phyloP scores from a whole-genome alignment of 2,329 filamentous ascomycete genomes.

The Podosphaera xanthii region DNA sequence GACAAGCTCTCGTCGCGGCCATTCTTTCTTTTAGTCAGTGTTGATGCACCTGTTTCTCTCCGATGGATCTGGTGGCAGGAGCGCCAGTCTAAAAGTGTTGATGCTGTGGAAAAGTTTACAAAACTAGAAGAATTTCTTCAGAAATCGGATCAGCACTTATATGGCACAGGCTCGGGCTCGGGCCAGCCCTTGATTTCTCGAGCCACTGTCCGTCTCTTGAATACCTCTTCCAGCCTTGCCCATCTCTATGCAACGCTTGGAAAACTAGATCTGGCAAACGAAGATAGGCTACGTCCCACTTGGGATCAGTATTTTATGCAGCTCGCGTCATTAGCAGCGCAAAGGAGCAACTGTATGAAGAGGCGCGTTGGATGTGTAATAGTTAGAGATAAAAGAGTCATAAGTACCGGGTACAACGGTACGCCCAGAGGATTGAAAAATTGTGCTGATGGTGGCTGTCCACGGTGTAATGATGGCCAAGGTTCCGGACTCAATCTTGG shows the following conservation, averaged over 20 bases:
- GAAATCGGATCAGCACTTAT: conserved; percentile 52
- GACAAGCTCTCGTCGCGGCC: conserved; percentile 59
- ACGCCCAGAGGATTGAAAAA: conserved; percentile 78
- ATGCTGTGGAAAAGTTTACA: conserved; percentile 4
- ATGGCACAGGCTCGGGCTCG: conserved; percentile 31
- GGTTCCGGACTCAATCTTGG: conserved; percentile 49
- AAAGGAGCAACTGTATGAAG: conserved; percentile 95
- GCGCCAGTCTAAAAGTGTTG: conserved; percentile 17
- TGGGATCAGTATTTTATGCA: conserved; percentile 99
- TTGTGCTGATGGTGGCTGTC: conserved; percentile 81
- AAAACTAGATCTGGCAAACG: conserved; percentile 53
- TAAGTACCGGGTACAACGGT: conserved; percentile 92
- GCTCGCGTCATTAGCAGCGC: conserved; percentile 73
- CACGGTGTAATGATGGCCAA: conserved; percentile 58
- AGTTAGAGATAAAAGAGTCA: conserved; percentile 64
- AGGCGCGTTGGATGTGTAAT: conserved; percentile 84
- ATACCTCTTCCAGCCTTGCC: conserved; percentile 50
- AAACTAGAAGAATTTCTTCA: conserved; percentile 32
- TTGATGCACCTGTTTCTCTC: conserved; percentile 69
- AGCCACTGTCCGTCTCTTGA: conserved; percentile 67
- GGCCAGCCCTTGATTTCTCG: conserved; percentile 59
- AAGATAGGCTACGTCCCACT: conserved; percentile 58
- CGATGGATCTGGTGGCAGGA: conserved; percentile 60
- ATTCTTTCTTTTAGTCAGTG: conserved; percentile 79
- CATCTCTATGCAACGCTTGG: conserved; percentile 51